Evolutionary conservation across 2,329 filamentous ascomycete species (phyloP).

Genomic region (Bisporella sp.): DNA sequence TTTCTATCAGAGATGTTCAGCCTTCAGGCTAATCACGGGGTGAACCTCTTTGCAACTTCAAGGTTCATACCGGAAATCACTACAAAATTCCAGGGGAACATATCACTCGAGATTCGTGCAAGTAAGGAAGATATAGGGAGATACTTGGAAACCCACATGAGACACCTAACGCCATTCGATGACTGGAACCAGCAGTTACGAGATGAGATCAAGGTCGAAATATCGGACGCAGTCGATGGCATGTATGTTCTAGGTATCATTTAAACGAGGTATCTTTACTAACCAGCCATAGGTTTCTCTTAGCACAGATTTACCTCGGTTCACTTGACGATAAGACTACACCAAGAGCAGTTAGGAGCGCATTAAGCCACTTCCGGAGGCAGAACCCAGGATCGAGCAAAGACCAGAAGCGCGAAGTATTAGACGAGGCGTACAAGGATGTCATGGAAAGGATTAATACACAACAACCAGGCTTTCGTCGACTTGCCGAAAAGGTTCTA

Average conservation of each 20-base stretch:
- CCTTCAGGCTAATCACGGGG: background rate
- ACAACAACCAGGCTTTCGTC: conserved; percentile 4
- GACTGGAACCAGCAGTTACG: background rate
- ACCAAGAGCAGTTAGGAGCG: conserved; percentile 20
- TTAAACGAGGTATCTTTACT: background rate
- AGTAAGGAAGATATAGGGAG: background rate
- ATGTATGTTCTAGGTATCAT: background rate
- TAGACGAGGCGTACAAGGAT: conserved; percentile 30
- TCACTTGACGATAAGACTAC: conserved; percentile 24
- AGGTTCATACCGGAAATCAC: background rate
- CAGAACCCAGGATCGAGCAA: conserved; percentile 11
- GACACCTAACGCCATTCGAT: background rate
- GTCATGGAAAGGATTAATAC: conserved; percentile 30
- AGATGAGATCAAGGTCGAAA: background rate
- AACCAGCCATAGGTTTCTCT: background rate
- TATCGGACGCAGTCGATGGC: background rate
- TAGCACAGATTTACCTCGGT: conserved; percentile 29
- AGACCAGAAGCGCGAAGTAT: background rate
- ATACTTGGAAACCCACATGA: background rate
- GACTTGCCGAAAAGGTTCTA: background rate
- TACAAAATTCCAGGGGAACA: background rate
- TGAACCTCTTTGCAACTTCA: background rate
- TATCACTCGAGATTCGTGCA: background rate
- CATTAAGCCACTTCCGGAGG: conserved; percentile 21
- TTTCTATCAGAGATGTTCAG: background rate